Conservation (phyloP, 2,329 filamentous ascomycete species). For the Sporothrix phasma region DNA sequence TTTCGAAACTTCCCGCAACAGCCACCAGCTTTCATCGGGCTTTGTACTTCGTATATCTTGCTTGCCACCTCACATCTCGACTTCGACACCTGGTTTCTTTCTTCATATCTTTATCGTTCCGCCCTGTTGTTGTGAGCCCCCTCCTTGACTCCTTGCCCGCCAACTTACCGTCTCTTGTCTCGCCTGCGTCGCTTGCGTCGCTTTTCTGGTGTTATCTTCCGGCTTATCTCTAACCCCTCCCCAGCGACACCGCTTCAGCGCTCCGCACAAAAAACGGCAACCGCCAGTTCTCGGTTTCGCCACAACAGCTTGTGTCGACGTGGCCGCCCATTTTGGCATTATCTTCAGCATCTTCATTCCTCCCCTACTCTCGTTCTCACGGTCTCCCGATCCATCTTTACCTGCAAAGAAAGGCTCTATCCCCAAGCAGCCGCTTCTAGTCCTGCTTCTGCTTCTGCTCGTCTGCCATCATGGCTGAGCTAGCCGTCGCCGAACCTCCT, state of each 20-base stretch:
- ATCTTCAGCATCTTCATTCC: neutral
- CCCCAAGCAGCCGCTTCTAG: neutral
- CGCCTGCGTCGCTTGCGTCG: neutral
- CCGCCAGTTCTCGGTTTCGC: neutral
- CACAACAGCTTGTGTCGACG: neutral
- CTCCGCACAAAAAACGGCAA: neutral
- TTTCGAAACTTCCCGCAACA: neutral
- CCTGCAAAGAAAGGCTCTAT: neutral
- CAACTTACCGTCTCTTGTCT: neutral
- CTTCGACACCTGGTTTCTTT: neutral
- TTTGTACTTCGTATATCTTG: neutral
- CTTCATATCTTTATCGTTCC: neutral
- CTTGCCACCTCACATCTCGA: too few species aligned
- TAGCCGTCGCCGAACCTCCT: slow-evolving; percentile 26
- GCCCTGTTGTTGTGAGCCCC: neutral
- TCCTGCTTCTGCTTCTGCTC: neutral
- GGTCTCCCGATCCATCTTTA: neutral
- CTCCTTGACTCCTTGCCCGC: neutral
- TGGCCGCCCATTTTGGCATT: neutral
- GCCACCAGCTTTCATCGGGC: neutral
- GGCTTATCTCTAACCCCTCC: neutral
- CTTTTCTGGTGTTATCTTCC: neutral
- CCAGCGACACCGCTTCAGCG: slow-evolving; percentile 9
- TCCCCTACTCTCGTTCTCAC: too few species aligned
- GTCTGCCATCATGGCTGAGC: slow-evolving; percentile 20